Evolutionary conservation across 441 rosid genomes (phyloP).

Genomic region (Monsonia emarginata): DNA sequence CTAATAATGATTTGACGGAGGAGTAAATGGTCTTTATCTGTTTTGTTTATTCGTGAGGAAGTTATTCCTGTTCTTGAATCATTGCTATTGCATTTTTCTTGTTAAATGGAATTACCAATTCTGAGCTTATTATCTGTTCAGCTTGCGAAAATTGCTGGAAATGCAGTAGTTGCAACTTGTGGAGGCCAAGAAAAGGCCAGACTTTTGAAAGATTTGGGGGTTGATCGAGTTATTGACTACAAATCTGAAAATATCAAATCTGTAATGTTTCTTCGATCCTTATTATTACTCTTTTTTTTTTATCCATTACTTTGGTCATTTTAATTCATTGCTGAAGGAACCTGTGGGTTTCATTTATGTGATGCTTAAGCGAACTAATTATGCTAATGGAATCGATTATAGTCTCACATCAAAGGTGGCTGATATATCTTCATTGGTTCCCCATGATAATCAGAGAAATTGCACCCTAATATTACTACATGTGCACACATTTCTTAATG

Average conservation of each 20-base stretch:
- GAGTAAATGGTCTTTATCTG: too few relatives aligned
- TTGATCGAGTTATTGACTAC: slow-evolving; percentile 80
- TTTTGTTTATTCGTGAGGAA: not conserved
- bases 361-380: not conserved
- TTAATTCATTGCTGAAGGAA: not conserved
- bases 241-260: slow-evolving; percentile 71
- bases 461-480: not conserved
- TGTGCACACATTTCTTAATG: not conserved
- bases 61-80: not conserved
- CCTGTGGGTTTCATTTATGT: slow-evolving; percentile 2
- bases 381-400: not conserved
- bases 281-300: slow-evolving; percentile 2
- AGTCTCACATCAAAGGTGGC: not conserved
- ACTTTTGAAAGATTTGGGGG: slow-evolving; percentile 74
- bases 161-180: slow-evolving; percentile 79
- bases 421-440: not conserved
- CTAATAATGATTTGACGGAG: not conserved
- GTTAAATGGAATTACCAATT: slow-evolving; percentile 3
- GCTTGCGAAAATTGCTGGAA: slow-evolving; percentile 91
- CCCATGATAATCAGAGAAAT: not conserved
- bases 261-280: slow-evolving; percentile 32
- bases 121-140: slow-evolving; percentile 28
- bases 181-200: slow-evolving; percentile 79
- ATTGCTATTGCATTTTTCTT: not conserved
- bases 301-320: not conserved